phyloP scores from a whole-genome alignment of 2,329 filamentous ascomycete genomes.

The Trichophyton simii region DNA sequence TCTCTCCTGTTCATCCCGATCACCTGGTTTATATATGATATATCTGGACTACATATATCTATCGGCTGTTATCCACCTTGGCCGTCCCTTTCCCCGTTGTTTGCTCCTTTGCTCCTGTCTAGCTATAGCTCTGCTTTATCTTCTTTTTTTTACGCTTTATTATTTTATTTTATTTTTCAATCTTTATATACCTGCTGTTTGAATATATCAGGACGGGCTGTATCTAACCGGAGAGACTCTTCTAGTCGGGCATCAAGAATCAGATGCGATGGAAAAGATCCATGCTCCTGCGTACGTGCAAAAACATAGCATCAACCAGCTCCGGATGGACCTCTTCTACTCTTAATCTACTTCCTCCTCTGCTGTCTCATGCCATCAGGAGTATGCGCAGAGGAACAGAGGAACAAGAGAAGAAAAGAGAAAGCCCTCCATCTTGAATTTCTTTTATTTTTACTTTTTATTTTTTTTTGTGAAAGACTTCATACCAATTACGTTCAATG shows the following conservation, averaged over 20 bases:
- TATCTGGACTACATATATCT: background rate
- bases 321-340: background rate
- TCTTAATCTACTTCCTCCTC: conserved; percentile 11
- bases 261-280: conserved; percentile 33
- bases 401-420: background rate
- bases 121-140: background rate
- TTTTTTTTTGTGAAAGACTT: background rate
- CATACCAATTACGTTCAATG: background rate
- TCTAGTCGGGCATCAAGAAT: conserved; percentile 32
- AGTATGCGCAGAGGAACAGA: background rate
- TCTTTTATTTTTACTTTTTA: too few relatives aligned
- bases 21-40: too few relatives aligned
- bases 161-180: background rate
- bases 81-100: conserved; percentile 5
- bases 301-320: background rate
- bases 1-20: too few relatives aligned
- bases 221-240: background rate
- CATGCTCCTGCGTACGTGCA: conserved; percentile 31
- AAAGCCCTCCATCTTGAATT: background rate
- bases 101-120: background rate
- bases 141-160: background rate
- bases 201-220: conserved; percentile 1
- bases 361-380: background rate
- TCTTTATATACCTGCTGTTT: background rate
- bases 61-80: conserved; percentile 3